Percentiles rank a stretch among this genome's conserved stretches.
Conservation (phyloP, 2,329 filamentous ascomycete genomes). For the Neophaeococcomyces mojaviensis region DNA sequence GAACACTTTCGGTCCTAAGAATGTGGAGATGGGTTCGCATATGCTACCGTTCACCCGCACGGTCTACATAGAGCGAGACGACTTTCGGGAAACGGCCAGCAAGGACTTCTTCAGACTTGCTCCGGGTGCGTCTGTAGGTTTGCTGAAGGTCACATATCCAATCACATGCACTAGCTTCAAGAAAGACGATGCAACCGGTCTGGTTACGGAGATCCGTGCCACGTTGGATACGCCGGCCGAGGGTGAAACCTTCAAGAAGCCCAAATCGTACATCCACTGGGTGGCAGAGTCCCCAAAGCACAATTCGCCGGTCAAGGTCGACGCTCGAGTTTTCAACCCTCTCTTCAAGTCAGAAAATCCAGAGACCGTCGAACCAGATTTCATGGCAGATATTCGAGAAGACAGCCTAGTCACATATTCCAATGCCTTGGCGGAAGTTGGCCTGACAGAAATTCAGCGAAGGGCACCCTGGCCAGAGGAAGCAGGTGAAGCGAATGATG, state of each 20-base stretch:
- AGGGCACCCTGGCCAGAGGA: conserved; percentile 76
- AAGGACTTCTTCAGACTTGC: conserved; percentile 72
- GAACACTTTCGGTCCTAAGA: conserved; percentile 75
- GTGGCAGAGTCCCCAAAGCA: conserved; percentile 62
- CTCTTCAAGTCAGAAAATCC: conserved; percentile 86
- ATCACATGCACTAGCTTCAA: conserved; percentile 62
- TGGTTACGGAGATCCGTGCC: conserved; percentile 59
- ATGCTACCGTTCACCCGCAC: conserved; percentile 62
- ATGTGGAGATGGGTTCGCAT: conserved; percentile 50
- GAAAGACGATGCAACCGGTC: conserved; percentile 57
- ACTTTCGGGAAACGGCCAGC: conserved; percentile 67
- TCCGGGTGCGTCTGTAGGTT: conserved; percentile 65
- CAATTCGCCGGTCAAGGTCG: conserved; percentile 53
- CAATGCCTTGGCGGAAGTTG: conserved; percentile 72
- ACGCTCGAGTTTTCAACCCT: conserved; percentile 70
- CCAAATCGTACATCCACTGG: conserved; percentile 88
- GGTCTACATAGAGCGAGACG: conserved; percentile 75
- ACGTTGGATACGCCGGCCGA: conserved; percentile 60
- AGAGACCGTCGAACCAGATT: conserved; percentile 67
- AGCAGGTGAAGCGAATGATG: conserved; percentile 59
- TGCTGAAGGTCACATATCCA: conserved; percentile 63
- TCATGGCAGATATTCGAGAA: conserved; percentile 75
- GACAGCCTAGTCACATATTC: conserved; percentile 73
- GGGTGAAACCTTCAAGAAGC: conserved; percentile 52
- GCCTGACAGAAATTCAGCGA: conserved; percentile 67